Percentiles rank a stretch among this genome's conserved stretches.
phyloP scores from a whole-genome alignment of 805 yeast genomes.

The Ogataea zsoltii region DNA sequence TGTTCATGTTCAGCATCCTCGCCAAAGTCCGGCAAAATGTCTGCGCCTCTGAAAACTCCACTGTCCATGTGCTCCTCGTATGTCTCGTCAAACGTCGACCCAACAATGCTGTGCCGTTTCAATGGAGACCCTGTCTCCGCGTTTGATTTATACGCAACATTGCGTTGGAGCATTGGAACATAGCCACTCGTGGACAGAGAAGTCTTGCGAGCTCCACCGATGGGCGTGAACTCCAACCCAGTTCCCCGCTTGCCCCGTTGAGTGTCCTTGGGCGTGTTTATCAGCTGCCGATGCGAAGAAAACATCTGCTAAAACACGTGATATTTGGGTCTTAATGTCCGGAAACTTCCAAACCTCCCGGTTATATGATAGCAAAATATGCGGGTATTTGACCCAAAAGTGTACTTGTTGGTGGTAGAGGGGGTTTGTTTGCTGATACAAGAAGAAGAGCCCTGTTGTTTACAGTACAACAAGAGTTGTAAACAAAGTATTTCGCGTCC shows the following conservation, averaged over 20 bases:
- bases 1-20: conserved; percentile 14
- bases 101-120: conserved; percentile 9
- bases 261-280: conserved; percentile 31
- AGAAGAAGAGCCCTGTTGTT: background rate
- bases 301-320: conserved; percentile 25
- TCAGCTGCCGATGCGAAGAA: conserved; percentile 30
- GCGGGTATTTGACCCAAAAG: background rate
- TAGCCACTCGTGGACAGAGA: conserved; percentile 12
- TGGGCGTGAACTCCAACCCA: conserved; percentile 43
- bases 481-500: background rate
- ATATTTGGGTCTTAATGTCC: background rate
- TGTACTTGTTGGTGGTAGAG: background rate
- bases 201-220: conserved; percentile 31
- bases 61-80: conserved; percentile 18
- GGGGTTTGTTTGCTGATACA: background rate
- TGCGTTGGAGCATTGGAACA: conserved; percentile 18
- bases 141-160: conserved; percentile 18
- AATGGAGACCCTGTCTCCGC: conserved; percentile 19
- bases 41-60: conserved; percentile 27
- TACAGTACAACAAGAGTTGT: background rate
- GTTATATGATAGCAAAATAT: background rate
- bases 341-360: background rate
- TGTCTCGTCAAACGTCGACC: conserved; percentile 26
- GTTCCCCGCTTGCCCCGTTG: conserved; percentile 20
- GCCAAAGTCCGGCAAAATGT: conserved; percentile 28